Base-by-base conservation (phyloP, 345 rosid genomes). In the Lepidium africanum region DNA sequence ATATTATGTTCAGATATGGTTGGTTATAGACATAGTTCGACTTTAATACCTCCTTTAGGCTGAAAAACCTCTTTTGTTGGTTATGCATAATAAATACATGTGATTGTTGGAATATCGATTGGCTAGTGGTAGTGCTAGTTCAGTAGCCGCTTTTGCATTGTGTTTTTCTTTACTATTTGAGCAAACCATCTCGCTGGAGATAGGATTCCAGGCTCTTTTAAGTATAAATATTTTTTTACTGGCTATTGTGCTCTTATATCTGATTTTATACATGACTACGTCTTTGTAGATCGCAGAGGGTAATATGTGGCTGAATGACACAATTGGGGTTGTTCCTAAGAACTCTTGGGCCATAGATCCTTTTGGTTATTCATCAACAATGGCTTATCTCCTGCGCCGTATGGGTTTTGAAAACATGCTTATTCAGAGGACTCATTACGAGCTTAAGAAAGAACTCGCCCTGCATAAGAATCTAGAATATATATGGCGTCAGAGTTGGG, bases 401-500 rank as follows among this genome's bases (percentile, higher is more conserved):
- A 94, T 94, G 99, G 99, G 99, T 67, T 89, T 94, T 5, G 96
- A 94, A 77, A 94, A 94, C 80, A 94, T 94, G 99, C 97, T 94
- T 69, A 91, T 91, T 68, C 99, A 94, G 63, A 87, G 99, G 77
- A 91, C 99, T 48, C 99, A 94, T 75, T 94, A 94, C 53, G 99
- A 94, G 86, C 84, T 94, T 71, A 94, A 94, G 87, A 94, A 94
- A 85, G 99, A 89, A 69, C 96, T 94, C 60, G 91, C 99, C 30
- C 65, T 71, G 82, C 81, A 83, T 65, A 91, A 89, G 82, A 87
- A 94, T 80, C 78, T 94, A 75, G 99, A 94, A 77, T 94, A 87
- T 23, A 27, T 87, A 38, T 94, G 99, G 97, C 97, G 97, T 70
- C 99, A 94, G 63, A 85, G 89, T 72, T 94, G 99, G 99, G 99